phyloP scores from a whole-genome alignment of 768 basidiomycete genomes.

The Termitomyces sp. region DNA sequence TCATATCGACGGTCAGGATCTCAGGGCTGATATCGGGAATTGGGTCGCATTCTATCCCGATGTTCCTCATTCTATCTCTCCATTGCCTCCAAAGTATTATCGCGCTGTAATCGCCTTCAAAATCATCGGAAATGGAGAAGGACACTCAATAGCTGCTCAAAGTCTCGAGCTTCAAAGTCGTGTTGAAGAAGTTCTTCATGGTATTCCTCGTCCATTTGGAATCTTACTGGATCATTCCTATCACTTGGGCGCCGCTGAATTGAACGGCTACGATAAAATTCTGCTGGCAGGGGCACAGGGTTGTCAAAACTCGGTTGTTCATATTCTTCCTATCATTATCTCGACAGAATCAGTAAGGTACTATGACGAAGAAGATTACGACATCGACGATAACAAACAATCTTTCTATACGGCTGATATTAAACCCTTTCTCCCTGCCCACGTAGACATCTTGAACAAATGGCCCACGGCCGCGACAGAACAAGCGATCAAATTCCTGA shows the following conservation, averaged over 20 bases:
- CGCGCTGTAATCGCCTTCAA: constrained; percentile 29
- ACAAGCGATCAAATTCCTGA: background rate
- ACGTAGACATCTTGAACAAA: background rate
- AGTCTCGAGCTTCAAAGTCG: background rate
- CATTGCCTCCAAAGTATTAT: constrained; percentile 14
- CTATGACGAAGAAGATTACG: background rate
- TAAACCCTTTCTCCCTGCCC: background rate
- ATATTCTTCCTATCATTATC: constrained; percentile 9
- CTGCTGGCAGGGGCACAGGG: constrained; percentile 11
- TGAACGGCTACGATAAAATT: constrained; percentile 21
- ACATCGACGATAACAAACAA: background rate
- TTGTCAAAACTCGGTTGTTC: constrained; percentile 10
- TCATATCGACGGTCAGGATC: background rate
- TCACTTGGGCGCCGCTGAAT: constrained; percentile 17
- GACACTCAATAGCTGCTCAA: background rate
- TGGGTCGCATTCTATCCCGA: constrained; percentile 32
- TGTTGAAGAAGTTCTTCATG: background rate
- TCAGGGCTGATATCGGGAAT: constrained; percentile 1
- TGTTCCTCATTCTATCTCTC: constrained; percentile 18
- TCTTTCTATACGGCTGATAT: background rate
- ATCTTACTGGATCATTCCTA: constrained; percentile 24
- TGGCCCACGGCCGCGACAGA: background rate
- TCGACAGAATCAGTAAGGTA: background rate
- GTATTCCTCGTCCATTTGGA: constrained; percentile 18
- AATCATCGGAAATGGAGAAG: constrained; percentile 18